Evolutionary conservation across 257 asterid species (phyloP).

Genomic region (Penstemon davidsonii): DNA sequence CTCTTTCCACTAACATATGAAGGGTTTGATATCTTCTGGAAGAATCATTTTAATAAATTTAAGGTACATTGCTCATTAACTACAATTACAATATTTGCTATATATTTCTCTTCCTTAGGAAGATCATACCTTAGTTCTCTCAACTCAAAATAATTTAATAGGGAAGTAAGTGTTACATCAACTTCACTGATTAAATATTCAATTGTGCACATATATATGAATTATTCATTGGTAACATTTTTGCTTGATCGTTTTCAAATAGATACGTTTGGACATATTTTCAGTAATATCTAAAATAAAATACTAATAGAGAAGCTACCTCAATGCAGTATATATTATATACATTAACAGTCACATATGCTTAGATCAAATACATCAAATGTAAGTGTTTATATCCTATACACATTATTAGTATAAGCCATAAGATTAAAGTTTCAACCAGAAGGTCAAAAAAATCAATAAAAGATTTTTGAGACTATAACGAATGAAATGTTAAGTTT

Average conservation of each 20-base stretch:
- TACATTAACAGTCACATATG: not conserved
- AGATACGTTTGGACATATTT: not conserved
- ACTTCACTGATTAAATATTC: not conserved
- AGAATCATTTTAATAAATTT: constrained; percentile 57
- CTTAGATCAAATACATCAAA: not conserved
- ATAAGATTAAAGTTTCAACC: no score
- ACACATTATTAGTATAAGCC: no score
- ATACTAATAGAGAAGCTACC: not conserved
- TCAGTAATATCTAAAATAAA: no score
- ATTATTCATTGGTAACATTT: not conserved
- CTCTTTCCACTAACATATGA: constrained; percentile 78
- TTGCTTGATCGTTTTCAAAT: not conserved
- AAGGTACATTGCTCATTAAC: constrained; percentile 52
- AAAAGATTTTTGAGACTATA: no score
- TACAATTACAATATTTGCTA: constrained; percentile 18
- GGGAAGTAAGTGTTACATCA: not conserved
- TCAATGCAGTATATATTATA: not conserved
- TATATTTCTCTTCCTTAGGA: not conserved
- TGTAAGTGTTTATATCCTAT: no score
- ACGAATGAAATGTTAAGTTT: no score
- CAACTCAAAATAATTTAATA: not conserved
- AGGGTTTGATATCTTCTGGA: constrained; percentile 76
- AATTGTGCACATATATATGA: not conserved
- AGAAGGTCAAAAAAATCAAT: no score
- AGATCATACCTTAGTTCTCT: constrained; percentile 3